A percentile compares a stretch with the other conserved stretches of the same genome.
Evolutionary conservation across 495 filamentous ascomycete species (phyloP).

Genomic region (Corynascus novoguineensis): DNA sequence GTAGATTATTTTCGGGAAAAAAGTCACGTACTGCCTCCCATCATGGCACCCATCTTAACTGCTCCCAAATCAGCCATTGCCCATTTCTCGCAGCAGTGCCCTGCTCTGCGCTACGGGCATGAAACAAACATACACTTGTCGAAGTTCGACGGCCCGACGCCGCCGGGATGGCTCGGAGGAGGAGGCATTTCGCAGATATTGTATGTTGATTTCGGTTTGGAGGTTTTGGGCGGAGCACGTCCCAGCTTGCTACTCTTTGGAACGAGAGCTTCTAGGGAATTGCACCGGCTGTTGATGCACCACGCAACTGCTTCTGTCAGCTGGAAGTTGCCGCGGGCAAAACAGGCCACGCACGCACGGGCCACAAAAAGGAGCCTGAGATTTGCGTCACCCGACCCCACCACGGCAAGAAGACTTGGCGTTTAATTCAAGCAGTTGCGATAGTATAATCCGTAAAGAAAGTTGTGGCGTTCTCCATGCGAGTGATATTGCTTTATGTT

Average conservation of each 20-base stretch:
- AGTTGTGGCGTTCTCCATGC: too few species aligned
- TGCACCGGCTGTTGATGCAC: background rate
- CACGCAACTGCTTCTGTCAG: background rate
- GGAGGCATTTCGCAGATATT: slow-evolving; percentile 37
- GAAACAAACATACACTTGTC: slow-evolving; percentile 70
- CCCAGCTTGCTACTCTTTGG: background rate
- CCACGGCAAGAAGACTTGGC: slow-evolving; percentile 1
- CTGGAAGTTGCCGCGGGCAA: slow-evolving; percentile 19
- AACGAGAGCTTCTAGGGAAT: slow-evolving; percentile 4
- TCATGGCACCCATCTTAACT: slow-evolving; percentile 98
- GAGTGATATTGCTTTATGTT: too few species aligned
- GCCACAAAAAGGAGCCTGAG: background rate
- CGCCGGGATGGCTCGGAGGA: slow-evolving; percentile 39
- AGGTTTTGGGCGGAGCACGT: slow-evolving; percentile 2
- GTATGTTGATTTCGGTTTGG: background rate
- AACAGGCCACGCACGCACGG: slow-evolving; percentile 17
- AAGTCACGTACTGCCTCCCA: slow-evolving; percentile 79
- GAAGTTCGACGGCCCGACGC: slow-evolving; percentile 68
- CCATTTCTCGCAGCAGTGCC: background rate
- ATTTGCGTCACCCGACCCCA: background rate
- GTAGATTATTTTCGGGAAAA: background rate
- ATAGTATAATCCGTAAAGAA: too few species aligned
- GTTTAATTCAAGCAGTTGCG: too few species aligned
- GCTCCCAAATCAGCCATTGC: slow-evolving; percentile 25
- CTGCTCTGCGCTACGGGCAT: background rate